Evolutionary conservation across 352 stramenopile species (phyloP).

Genomic region (Phytopythium boreale): DNA sequence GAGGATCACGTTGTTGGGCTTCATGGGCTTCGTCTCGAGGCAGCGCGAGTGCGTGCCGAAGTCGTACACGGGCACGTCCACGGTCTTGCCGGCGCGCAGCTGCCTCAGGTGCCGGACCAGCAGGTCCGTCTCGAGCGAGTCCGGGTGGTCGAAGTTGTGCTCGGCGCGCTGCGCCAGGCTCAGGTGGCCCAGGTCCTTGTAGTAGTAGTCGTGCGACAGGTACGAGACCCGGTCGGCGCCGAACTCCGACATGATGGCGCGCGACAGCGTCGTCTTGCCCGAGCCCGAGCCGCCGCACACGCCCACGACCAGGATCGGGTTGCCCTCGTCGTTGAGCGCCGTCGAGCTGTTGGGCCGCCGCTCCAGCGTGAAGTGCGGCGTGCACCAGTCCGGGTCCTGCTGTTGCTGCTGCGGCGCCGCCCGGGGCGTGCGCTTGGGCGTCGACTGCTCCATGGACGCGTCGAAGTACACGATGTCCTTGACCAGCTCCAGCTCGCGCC

Average conservation of each 20-base stretch:
- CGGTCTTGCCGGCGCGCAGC: conserved; percentile 83
- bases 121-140: conserved; percentile 94
- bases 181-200: conserved; percentile 91
- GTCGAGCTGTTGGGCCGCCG: conserved; percentile 22
- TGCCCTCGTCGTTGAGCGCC: conserved; percentile 43
- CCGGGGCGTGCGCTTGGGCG: conserved; percentile 4
- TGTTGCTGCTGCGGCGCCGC: no score
- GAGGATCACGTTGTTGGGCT: conserved; percentile 92
- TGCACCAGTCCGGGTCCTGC: conserved; percentile 1
- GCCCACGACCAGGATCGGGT: conserved; percentile 87
- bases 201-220: conserved; percentile 97
- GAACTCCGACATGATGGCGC: conserved; percentile 88
- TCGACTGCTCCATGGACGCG: conserved; percentile 45
- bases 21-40: conserved; percentile 69
- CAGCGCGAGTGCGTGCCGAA: conserved; percentile 93
- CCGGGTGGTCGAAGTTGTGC: conserved; percentile 98
- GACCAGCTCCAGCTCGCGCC: conserved; percentile 73
- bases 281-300: conserved; percentile 91
- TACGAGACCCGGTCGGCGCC: conserved; percentile 89
- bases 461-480: conserved; percentile 87
- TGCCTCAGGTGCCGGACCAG: conserved; percentile 90
- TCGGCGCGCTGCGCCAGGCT: conserved; percentile 85
- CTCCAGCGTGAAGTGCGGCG: conserved; percentile 37
- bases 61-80: conserved; percentile 93
- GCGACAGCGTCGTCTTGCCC: conserved; percentile 91